Percentiles rank a stretch among this genome's conserved stretches.
These are phyloP conservation scores for Claviceps paspali DNA, from an alignment of 2,329 filamentous ascomycete genomes.

Conservation along the genomic window DNA sequence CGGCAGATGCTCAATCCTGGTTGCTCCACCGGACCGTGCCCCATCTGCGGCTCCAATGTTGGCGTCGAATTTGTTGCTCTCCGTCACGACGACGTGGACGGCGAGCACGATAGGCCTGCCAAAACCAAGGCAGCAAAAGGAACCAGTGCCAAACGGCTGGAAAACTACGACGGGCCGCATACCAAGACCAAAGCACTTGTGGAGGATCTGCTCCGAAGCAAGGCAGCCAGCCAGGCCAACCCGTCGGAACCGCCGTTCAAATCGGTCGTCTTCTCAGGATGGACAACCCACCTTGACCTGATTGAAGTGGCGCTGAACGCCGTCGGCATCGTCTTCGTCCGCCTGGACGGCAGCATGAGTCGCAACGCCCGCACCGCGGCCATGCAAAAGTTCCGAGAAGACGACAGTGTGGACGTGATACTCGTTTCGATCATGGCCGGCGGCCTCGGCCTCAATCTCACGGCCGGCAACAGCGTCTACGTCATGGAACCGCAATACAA, in stretches of 20 bases:
- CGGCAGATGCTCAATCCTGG: constrained; percentile 21
- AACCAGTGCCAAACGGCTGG: constrained; percentile 37
- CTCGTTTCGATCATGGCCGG: constrained; percentile 87
- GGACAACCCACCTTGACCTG: constrained; percentile 87
- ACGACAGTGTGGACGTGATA: constrained; percentile 59
- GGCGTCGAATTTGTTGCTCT: constrained; percentile 53
- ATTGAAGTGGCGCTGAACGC: constrained; percentile 68
- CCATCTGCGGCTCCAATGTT: constrained; percentile 50
- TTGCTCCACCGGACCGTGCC: constrained; percentile 40
- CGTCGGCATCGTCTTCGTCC: constrained; percentile 51
- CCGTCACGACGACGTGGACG: constrained; percentile 42
- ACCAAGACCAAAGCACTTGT: constrained; percentile 81
- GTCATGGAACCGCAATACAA: constrained; percentile 99
- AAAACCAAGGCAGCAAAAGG: constrained; percentile 16
- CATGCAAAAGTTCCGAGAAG: constrained; percentile 62
- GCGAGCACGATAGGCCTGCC: constrained; percentile 39
- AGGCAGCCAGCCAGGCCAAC: constrained; percentile 43
- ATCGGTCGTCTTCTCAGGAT: constrained; percentile 89
- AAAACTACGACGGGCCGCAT: constrained; percentile 69
- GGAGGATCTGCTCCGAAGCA: constrained; percentile 52
- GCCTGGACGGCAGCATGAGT: constrained; percentile 84
- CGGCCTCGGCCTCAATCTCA: constrained; percentile 82
- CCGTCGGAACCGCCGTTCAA: constrained; percentile 65
- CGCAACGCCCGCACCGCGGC: constrained; percentile 58
- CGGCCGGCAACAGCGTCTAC: constrained; percentile 71